Base-by-base conservation (phyloP, 208 protist genomes). In the Vickermania ingenoplastis region DNA sequence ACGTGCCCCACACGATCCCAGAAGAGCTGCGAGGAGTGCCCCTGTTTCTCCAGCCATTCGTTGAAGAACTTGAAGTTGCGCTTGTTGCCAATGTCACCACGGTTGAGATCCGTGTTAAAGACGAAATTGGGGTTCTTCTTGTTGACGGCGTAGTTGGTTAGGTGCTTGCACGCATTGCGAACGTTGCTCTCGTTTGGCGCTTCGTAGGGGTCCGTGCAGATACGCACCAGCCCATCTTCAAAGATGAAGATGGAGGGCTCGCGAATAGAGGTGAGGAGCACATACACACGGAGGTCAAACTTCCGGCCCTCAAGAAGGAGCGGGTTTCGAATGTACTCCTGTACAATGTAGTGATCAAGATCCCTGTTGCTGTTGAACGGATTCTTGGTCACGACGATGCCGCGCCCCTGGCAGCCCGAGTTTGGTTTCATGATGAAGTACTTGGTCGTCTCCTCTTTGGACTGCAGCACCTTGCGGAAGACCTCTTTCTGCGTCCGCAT, bases 101-200 rank as follows among this genome's bases (percentile, higher is more conserved):
- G 78, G 5, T 73, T 69, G 2, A 74, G 61, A 36, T 96, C 81
- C 7, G 73, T 80, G 76, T 97, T 96, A 61, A 86, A 91, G 24
- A 95, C 82, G 74, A 96, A 98, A 21, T 96, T 70, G 26, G 83
- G 69, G 66, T 65, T 93, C 41, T 86, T 74, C 69, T 98, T 98
- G 74, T 98, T 98, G 24, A 99, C 81, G 26, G 96, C 89, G 76
- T 98, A 98, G 85, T 99, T 99, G 31, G 97, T 99, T 55, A 99
- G 75, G 71, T 99, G 97, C 78, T 96, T 95, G 74, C 81, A 97
- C 54, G 68, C 61, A 61, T 95, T 92, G 50, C 82, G 75, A 50
- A 80, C 59, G 72, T 97, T 97, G 7, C 56, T 54, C 30, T 86
- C 79, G 4, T 50, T 91, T 11, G 88, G 90, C 58, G 77, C 67